Conservation (phyloP, 2,329 filamentous ascomycete species). For the Rutstroemia sp. region DNA sequence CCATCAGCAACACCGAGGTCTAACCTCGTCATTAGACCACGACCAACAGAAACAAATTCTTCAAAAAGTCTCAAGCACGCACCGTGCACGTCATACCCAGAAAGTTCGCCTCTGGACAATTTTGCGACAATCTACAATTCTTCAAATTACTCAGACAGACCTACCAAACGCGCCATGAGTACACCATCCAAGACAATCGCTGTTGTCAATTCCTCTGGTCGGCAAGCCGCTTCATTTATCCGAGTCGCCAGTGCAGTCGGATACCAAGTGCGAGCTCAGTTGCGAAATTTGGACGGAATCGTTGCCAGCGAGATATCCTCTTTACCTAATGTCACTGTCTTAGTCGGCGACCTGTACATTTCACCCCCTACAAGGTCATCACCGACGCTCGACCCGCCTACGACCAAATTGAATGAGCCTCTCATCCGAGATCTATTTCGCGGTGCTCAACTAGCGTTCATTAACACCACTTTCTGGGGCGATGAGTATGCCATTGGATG, state of each 20-base stretch:
- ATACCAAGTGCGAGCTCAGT: conserved; percentile 86
- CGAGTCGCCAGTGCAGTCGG: conserved; percentile 90
- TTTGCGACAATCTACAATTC: conserved; percentile 16
- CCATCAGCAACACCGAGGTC: conserved; percentile 25
- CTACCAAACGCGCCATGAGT: conserved; percentile 28
- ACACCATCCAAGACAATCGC: conserved; percentile 56
- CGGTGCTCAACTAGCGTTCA: conserved; percentile 83
- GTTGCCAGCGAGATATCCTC: conserved; percentile 79
- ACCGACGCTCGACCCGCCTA: conserved; percentile 55
- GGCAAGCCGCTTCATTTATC: conserved; percentile 91
- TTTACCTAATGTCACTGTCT: conserved; percentile 66
- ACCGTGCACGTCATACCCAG: conserved; percentile 23
- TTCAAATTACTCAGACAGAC: conserved; percentile 17
- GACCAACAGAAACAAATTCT: conserved; percentile 13
- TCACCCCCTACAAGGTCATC: conserved; percentile 29
- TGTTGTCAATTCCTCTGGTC: conserved; percentile 91
- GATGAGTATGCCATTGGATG: conserved; percentile 88
- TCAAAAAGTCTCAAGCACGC: conserved; percentile 23
- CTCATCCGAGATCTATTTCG: conserved; percentile 74
- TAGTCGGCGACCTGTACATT: conserved; percentile 57
- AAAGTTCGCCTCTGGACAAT: conserved; percentile 12
- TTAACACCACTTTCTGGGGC: conserved; percentile 96
- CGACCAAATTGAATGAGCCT: conserved; percentile 62
- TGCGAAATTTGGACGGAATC: conserved; percentile 78
- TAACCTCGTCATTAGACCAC: conserved; percentile 25